Evolutionary conservation across 257 asterid species (phyloP).

Genomic region (Primulina tabacum): DNA sequence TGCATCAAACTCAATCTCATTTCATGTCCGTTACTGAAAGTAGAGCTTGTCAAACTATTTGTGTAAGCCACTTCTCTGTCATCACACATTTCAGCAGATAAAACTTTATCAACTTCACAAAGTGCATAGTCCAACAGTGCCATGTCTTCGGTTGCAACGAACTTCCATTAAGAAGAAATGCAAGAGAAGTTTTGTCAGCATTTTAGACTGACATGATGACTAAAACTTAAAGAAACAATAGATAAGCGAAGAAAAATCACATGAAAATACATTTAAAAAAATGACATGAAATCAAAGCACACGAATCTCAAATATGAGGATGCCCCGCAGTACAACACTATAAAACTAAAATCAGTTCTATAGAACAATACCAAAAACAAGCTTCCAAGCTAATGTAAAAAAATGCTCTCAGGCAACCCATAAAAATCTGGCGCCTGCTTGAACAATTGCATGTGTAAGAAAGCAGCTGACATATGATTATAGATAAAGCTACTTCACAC

Average conservation of each 20-base stretch:
- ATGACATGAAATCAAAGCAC: neutral
- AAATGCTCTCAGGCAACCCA: conserved; percentile 2
- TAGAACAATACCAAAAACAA: conserved; percentile 15
- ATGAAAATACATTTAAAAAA: neutral
- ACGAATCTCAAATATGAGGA: neutral
- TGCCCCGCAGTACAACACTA: neutral
- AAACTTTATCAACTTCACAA: conserved; percentile 53
- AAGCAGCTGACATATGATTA: neutral
- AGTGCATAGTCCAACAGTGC: conserved; percentile 63
- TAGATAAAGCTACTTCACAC: conserved; percentile 10
- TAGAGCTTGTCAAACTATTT: conserved; percentile 58
- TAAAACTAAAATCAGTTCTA: conserved; percentile 6
- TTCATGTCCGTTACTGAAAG: conserved; percentile 41
- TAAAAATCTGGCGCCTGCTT: neutral
- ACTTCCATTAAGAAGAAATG: conserved; percentile 52
- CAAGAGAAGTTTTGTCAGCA: conserved; percentile 30
- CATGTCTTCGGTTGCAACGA: conserved; percentile 66
- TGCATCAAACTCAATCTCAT: conserved; percentile 52
- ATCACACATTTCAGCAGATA: conserved; percentile 48
- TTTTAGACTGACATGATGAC: conserved; percentile 12
- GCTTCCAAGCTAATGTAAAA: conserved; percentile 5
- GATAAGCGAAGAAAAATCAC: conserved; percentile 1
- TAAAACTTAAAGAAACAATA: conserved; percentile 12
- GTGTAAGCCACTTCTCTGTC: conserved; percentile 59
- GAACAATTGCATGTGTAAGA: conserved; percentile 2